Conservation (phyloP, 257 asterid species). For the Scutellaria galericulata region DNA sequence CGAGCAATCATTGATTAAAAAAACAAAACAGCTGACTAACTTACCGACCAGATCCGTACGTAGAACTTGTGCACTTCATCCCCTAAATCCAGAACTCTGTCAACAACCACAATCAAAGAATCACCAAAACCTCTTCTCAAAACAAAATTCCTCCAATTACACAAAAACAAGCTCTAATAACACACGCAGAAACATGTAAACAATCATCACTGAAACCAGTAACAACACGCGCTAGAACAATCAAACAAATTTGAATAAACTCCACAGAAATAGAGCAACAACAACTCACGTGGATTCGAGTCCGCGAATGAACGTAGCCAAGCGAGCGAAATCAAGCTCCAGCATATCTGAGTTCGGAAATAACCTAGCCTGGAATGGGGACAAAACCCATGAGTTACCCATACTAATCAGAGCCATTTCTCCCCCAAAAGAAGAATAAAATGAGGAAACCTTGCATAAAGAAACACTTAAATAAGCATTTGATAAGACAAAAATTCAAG, state of each 20-base stretch:
- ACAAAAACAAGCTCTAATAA: not conserved
- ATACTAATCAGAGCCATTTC: conserved; percentile 13
- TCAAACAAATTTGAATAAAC: not conserved
- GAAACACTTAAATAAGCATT: not conserved
- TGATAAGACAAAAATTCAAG: not conserved
- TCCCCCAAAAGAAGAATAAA: not conserved
- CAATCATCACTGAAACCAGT: not conserved
- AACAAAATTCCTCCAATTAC: conserved; percentile 23
- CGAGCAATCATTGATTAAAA: not conserved
- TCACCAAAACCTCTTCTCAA: not conserved
- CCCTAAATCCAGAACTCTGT: conserved; percentile 50
- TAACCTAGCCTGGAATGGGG: conserved; percentile 25
- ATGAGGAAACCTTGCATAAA: conserved; percentile 1
- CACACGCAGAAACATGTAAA: conserved; percentile 8
- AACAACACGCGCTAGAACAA: not conserved
- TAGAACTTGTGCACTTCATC: conserved; percentile 43
- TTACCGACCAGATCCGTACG: conserved; percentile 43
- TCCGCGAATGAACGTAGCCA: conserved; percentile 45
- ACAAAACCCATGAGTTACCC: conserved; percentile 25
- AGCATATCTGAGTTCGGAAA: conserved; percentile 37
- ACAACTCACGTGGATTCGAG: conserved; percentile 50
- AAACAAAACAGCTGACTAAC: conserved; percentile 20
- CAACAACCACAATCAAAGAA: conserved; percentile 27
- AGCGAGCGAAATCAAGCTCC: conserved; percentile 42
- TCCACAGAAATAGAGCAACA: not conserved